Base-by-base conservation (phyloP, 202 grass and related monocot species). In the Bolboschoenoplectus hybrid region DNA sequence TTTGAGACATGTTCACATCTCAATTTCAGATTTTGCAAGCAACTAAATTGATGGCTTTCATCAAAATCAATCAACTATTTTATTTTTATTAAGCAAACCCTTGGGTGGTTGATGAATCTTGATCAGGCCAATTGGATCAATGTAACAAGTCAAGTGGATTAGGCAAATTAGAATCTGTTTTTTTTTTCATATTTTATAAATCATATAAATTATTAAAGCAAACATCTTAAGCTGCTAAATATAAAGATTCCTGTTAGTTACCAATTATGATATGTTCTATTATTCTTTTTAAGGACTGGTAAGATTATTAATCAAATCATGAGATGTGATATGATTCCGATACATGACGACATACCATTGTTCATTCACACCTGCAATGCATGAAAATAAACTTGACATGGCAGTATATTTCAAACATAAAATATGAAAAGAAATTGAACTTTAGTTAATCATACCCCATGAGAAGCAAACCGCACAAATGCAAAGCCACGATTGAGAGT, bases 391-490 rank as follows among this genome's bases (percentile, higher is more conserved):
- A 79, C 13, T 79, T 79, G 74, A 79, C 52, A 79, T 58, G 58
- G 52, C 35, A 58, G 52, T 34, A 79, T 40, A 57, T n/a, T 58
- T 40, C 50, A 79, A 58, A 40, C 39, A 74, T 78, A 57, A 39
- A 40, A 19, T 38, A 79, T 77, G 73, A 51, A 79, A 39, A 56
- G 51, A 79, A 26, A 57, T 40, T 40, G 50, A 79, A 79, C 35
- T 58, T 58, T 17, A 58, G 13, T 79, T 52, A 87, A 52, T 81
- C 94, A 86, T 88, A 97, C 94, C 67, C 87, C 86, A 89, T 94
- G 94, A 86, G 92, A 94, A 77, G 90, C 83, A 87, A 94, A 97
- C 55, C 67, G 92, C 65, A 97, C 92, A 63, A 97, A 92, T 64
- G 86, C 94, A 92, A 92, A 94, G 60, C 94, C 94, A 79, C 94